Evolutionary conservation across 2,329 filamentous ascomycete genomes (phyloP), one percentile per base, ranked within the genome.

Genomic region (Colletotrichum neosansevieriae): DNA sequence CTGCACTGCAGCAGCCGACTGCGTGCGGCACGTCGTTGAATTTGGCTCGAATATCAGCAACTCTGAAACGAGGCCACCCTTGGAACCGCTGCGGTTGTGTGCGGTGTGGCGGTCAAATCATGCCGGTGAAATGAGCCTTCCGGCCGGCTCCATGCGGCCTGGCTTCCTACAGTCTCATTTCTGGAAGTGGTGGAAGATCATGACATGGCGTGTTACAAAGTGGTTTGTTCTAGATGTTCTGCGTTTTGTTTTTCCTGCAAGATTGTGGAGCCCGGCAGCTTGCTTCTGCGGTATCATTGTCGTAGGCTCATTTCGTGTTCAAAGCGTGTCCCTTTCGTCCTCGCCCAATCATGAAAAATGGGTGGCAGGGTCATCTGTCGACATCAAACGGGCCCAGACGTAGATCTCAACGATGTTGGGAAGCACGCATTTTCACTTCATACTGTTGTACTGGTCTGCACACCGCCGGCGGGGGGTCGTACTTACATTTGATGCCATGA

Each of bases 11-110:
- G 36, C 45, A 29, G 29, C 29, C 29, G 29, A 36, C 12, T 13
- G 11, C 34, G 57, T 45, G 34, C 34, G 45, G 21, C 36, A 49
- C 47, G 44, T 57, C 38, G 65, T 67, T 24, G 21, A 17, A 38
- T 64, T 53, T 64, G 60, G 53, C 53, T 63, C 24, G 21, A 57
- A 19, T 19, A 17, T 45, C 47, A 32, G 49, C 49, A 42, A 21
- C 17, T 19, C 50, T 50, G 44, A 40, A 58, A 58, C 59, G 38
- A 38, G 17, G 9, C 51, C 21, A 42, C 29, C 34, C 12, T 40
- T 42, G 49, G n/a, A 29, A 17, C 24, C 45, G 45, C 13, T 45
- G 24, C 19, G 13, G 24, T 53, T 53, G 36, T 19, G 29, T 53
- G 32, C 6, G 49, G 11, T 12, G 34, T 32, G 62, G 19, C 47